A percentile compares a stretch with the other conserved stretches of the same genome.
Evolutionary conservation across 1,284 basidiomycete genomes (phyloP).

Genomic region (Cryptococcus amylolentus): DNA sequence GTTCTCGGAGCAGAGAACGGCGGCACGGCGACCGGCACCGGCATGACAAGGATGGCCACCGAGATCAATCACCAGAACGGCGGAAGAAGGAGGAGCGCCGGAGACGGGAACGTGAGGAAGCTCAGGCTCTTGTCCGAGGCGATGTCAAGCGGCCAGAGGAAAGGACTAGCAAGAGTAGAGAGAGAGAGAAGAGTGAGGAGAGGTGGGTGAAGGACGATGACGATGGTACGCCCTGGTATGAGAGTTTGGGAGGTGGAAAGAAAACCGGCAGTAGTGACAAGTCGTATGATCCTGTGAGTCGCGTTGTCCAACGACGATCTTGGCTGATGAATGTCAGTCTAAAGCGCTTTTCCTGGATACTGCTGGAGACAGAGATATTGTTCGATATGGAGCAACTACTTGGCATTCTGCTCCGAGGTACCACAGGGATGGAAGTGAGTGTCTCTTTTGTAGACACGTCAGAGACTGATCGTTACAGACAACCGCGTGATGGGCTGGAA

Average conservation of each 20-base stretch:
- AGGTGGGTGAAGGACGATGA: slow-evolving; percentile 9
- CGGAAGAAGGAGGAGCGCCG: slow-evolving; percentile 13
- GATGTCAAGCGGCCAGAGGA: neutral
- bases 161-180: neutral
- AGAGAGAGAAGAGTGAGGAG: slow-evolving; percentile 7
- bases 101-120: slow-evolving; percentile 12
- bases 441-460: neutral
- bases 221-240: slow-evolving; percentile 33
- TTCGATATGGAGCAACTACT: slow-evolving; percentile 20
- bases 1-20: neutral
- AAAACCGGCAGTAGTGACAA: slow-evolving; percentile 3
- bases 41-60: neutral
- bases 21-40: neutral
- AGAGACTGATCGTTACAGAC: slow-evolving; percentile 10
- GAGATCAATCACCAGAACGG: slow-evolving; percentile 10
- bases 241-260: slow-evolving; percentile 4
- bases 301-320: neutral
- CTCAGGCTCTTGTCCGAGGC: slow-evolving; percentile 12
- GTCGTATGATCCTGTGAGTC: slow-evolving; percentile 15
- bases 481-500: slow-evolving; percentile 26
- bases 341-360: slow-evolving; percentile 29
- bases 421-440: slow-evolving; percentile 28
- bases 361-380: slow-evolving; percentile 30
- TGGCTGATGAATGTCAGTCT: neutral
- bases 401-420: slow-evolving; percentile 28